Base-by-base conservation (phyloP, 225 moss, liverwort and hornwort species). In the Takakia lepidozioides region DNA sequence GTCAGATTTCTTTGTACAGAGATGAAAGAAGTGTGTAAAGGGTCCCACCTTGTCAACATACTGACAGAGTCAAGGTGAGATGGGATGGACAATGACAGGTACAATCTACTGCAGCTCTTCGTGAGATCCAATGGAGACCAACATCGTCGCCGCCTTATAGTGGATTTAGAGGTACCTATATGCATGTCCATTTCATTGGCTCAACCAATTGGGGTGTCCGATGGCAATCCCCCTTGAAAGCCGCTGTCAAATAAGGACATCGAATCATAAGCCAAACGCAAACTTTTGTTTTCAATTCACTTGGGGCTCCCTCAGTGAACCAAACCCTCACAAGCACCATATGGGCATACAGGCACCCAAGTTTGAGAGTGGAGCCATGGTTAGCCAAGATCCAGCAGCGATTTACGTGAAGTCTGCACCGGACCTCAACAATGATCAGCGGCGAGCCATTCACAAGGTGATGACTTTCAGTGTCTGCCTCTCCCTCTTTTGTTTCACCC, bases 71-170 rank as follows among this genome's bases (percentile, higher is more conserved):
- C n/a, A n/a, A n/a, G n/a, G n/a, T n/a, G n/a, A n/a, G n/a, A n/a
- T n/a, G n/a, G n/a, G n/a, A n/a, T n/a, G n/a, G n/a, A n/a, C 13
- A 26, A 48, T 48, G 13, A 46, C 65, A 78, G 78, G 55, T 78
- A 68, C 29, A 78, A 78, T 56, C 64, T 78, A 29, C 57, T 78
- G 61, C 72, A 78, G 46, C 57, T 78, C 7, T 78, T 78, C 59
- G 58, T 78, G 43, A 68, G 58, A 49, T 55, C 43, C 14, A 56
- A 58, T 51, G 78, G 64, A 29, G 68, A 72, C 48, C 54, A 57
- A 15, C 52, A 51, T 4, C 66, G 61, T 16, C 60, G 78, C n/a
- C 47, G 54, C 3, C 72, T 78, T 22, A 69, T 78, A 19, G 78
- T 78, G 16, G 68, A 69, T 36, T 68, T 78, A 27, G 64, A 73